Conservation (phyloP, 345 rosid species). For the Boechera stricta region DNA sequence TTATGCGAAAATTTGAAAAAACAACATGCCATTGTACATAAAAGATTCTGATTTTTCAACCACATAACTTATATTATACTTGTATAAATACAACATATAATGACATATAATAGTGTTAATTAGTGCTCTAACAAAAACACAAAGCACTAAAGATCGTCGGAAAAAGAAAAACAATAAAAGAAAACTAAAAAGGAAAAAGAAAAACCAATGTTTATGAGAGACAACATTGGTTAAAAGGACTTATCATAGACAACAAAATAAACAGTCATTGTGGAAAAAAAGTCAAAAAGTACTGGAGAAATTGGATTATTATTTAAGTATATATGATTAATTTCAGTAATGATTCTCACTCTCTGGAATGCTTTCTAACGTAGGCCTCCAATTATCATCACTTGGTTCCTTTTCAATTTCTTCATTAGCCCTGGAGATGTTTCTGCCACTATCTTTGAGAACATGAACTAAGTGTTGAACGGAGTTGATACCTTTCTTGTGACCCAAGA, state of each 20-base stretch:
- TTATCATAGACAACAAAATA: slow-evolving; percentile 23
- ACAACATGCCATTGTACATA: too few species aligned
- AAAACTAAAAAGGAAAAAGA: background rate
- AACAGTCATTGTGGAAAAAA: slow-evolving; percentile 17
- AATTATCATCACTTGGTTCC: slow-evolving; percentile 23
- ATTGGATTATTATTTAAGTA: slow-evolving; percentile 18
- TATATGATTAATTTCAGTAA: slow-evolving; percentile 10
- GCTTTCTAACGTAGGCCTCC: slow-evolving; percentile 70
- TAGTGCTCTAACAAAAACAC: slow-evolving; percentile 43
- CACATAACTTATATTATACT: background rate
- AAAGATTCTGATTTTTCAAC: background rate
- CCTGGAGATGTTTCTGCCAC: slow-evolving; percentile 40
- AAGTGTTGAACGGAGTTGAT: slow-evolving; percentile 54
- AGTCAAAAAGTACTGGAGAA: background rate
- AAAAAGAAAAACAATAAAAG: background rate
- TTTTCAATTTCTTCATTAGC: slow-evolving; percentile 5
- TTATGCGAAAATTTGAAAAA: too few species aligned
- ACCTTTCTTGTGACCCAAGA: slow-evolving; percentile 48
- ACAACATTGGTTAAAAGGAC: slow-evolving; percentile 32
- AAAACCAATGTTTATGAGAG: slow-evolving; percentile 14
- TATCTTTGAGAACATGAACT: slow-evolving; percentile 51
- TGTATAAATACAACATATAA: slow-evolving; percentile 6
- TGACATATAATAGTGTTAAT: slow-evolving; percentile 14
- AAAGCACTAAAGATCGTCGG: slow-evolving; percentile 41
- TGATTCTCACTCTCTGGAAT: slow-evolving; percentile 58